phyloP scores from a whole-genome alignment of 2,329 filamentous ascomycete genomes.

The Periconia digitata region DNA sequence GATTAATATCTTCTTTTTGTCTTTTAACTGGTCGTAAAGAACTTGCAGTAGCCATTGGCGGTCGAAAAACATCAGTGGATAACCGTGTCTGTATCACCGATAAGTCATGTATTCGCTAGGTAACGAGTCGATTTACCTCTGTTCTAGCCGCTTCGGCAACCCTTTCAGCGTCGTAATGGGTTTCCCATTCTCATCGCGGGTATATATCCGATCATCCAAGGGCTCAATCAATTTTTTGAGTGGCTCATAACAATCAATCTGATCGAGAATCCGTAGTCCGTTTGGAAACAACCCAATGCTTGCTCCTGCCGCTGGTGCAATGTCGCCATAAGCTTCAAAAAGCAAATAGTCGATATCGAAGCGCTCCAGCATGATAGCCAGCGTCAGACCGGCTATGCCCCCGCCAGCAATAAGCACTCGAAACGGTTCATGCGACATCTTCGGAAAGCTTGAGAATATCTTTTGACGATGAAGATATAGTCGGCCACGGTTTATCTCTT shows the following conservation, averaged over 20 bases:
- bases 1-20: slow-evolving; percentile 19
- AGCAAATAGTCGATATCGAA: slow-evolving; percentile 25
- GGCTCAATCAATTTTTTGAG: slow-evolving; percentile 5
- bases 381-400: slow-evolving; percentile 19
- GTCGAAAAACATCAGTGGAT: slow-evolving; percentile 13
- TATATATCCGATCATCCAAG: background rate
- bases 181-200: slow-evolving; percentile 3
- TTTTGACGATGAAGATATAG: too few relatives aligned
- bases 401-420: slow-evolving; percentile 20
- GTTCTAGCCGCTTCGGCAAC: background rate
- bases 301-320: slow-evolving; percentile 23
- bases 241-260: slow-evolving; percentile 20
- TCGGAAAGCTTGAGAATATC: too few relatives aligned
- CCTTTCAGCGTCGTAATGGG: background rate
- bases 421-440: background rate
- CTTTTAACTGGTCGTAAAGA: slow-evolving; percentile 21
- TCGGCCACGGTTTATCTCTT: too few relatives aligned
- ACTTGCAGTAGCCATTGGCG: slow-evolving; percentile 18
- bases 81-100: background rate
- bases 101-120: background rate
- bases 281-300: slow-evolving; percentile 23
- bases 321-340: slow-evolving; percentile 23
- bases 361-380: slow-evolving; percentile 22
- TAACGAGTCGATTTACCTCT: background rate
- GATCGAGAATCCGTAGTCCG: slow-evolving; percentile 23